These are phyloP conservation scores for Atkinsonella texensis DNA, from an alignment of 2,329 filamentous ascomycete genomes.

Conservation along the genomic window DNA sequence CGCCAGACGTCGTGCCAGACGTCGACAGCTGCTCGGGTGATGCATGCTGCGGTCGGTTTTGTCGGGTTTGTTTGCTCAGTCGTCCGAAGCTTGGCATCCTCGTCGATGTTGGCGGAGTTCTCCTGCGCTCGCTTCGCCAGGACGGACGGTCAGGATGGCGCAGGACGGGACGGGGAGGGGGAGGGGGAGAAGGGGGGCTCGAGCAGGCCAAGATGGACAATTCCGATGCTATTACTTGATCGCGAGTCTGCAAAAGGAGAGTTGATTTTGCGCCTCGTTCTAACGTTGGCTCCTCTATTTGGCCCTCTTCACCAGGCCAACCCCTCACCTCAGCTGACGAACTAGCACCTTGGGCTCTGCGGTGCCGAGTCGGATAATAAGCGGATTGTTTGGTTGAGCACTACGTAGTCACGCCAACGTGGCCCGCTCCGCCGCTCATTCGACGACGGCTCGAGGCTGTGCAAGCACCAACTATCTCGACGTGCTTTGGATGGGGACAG, in stretches of 20 bases:
- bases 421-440: too few species aligned
- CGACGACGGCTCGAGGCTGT: background rate
- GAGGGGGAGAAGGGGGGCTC: background rate
- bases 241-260: slow-evolving; percentile 8
- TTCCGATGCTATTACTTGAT: slow-evolving; percentile 5
- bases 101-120: slow-evolving; percentile 5
- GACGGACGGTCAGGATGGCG: background rate
- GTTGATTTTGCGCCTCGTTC: slow-evolving; percentile 5
- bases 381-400: background rate
- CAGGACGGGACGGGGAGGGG: background rate
- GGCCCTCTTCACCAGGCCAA: slow-evolving; percentile 1
- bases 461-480: background rate
- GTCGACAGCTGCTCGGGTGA: slow-evolving; percentile 32
- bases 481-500: background rate
- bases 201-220: slow-evolving; percentile 1
- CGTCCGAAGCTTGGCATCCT: slow-evolving; percentile 42
- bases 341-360: slow-evolving; percentile 1
- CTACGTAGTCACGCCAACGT: background rate
- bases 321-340: slow-evolving; percentile 4
- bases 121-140: slow-evolving; percentile 1
- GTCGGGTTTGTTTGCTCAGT: slow-evolving; percentile 43
- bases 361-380: background rate
- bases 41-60: slow-evolving; percentile 45
- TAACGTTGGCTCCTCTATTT: slow-evolving; percentile 4
- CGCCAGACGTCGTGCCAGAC: background rate